Percentiles rank a stretch among this genome's conserved stretches.
phyloP scores from a whole-genome alignment of 108 stramenopile species.

The Skeletonema grethae region DNA sequence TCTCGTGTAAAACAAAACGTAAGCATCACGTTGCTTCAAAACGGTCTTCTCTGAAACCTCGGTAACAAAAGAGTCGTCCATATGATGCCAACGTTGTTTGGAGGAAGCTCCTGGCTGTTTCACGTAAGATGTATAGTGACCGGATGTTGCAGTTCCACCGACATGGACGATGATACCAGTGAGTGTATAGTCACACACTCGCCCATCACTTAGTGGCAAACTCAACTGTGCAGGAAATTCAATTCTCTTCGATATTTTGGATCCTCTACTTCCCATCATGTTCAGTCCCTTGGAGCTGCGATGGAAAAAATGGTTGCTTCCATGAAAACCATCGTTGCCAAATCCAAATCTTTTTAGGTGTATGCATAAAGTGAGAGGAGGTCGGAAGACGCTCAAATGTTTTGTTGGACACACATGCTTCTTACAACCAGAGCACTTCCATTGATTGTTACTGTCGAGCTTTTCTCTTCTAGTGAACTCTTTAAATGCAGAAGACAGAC shows the following conservation, averaged over 20 bases:
- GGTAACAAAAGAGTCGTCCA: conserved; percentile 84
- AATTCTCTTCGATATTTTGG: conserved; percentile 77
- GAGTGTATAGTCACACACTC: conserved; percentile 67
- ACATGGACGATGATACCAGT: conserved; percentile 84
- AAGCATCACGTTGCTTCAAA: conserved; percentile 69
- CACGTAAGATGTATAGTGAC: conserved; percentile 86
- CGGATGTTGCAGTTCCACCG: conserved; percentile 73
- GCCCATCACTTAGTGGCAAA: conserved; percentile 76
- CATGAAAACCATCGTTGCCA: conserved; percentile 42
- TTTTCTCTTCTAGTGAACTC: conserved; percentile 86
- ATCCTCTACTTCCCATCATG: conserved; percentile 54
- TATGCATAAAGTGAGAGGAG: conserved; percentile 90
- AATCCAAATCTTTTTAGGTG: conserved; percentile 95
- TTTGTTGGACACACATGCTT: conserved; percentile 82
- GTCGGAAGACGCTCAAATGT: conserved; percentile 73
- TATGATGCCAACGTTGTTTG: conserved; percentile 65
- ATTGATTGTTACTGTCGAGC: conserved; percentile 87
- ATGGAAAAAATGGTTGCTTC: conserved; percentile 43
- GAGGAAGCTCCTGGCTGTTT: conserved; percentile 46
- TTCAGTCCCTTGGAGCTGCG: conserved; percentile 29
- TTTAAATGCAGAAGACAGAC: conserved; percentile 68
- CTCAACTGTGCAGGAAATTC: conserved; percentile 71
- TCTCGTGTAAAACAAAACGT: conserved; percentile 80
- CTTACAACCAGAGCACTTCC: conserved; percentile 90
- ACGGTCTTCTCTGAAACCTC: conserved; percentile 75